Evolutionary conservation across 352 stramenopile genomes (phyloP).

Genomic region (Phytophthora multivora): DNA sequence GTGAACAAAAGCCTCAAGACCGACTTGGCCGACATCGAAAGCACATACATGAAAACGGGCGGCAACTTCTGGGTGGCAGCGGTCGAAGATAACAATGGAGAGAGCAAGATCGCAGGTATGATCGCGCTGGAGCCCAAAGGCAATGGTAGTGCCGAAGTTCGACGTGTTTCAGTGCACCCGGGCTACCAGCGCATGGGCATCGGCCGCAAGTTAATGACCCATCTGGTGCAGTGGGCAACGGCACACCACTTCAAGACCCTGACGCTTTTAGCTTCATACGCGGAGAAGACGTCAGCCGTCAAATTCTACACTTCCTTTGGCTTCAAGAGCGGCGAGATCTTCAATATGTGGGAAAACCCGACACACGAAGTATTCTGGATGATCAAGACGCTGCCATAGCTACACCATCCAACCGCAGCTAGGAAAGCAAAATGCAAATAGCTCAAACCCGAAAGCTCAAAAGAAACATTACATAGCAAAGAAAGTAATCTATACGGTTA

Average conservation of each 20-base stretch:
- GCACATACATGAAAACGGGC: conserved; percentile 38
- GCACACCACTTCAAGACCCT: conserved; percentile 25
- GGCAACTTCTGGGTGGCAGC: conserved; percentile 57
- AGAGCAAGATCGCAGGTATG: conserved; percentile 30
- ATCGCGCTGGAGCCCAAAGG: conserved; percentile 33
- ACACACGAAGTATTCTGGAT: conserved; percentile 36
- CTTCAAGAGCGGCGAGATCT: conserved; percentile 29
- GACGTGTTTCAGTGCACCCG: conserved; percentile 36
- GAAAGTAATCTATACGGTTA: conserved; percentile 37
- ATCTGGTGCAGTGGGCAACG: conserved; percentile 29
- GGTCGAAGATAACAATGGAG: conserved; percentile 18
- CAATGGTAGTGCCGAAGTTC: conserved; percentile 23
- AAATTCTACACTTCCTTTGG: conserved; percentile 42
- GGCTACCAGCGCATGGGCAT: conserved; percentile 32
- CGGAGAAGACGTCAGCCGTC: conserved; percentile 14
- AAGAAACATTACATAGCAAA: conserved; percentile 35
- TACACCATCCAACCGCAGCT: background rate
- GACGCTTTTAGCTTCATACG: conserved; percentile 18
- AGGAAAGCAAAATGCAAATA: background rate
- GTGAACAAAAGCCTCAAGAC: conserved; percentile 36
- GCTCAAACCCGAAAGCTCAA: background rate
- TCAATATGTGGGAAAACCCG: conserved; percentile 37
- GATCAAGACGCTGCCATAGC: conserved; percentile 29
- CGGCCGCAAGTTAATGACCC: conserved; percentile 28
- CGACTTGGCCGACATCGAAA: conserved; percentile 41